Evolutionary conservation across 306 rosid genomes (phyloP).

Genomic region (Cucurbita pepo): DNA sequence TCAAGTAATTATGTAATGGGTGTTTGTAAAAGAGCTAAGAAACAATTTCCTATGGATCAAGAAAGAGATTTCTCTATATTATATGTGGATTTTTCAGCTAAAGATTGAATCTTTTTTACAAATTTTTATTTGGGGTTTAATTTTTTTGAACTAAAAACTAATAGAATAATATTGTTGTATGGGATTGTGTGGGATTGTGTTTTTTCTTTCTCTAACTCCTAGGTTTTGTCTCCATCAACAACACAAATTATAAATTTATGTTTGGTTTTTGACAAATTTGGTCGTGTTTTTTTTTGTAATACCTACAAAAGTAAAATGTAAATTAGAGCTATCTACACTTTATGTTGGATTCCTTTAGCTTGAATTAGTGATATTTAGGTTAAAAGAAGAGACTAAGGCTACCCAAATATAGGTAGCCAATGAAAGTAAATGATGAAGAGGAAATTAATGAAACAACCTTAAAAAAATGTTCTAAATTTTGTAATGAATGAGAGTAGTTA

Average conservation of each 20-base stretch:
- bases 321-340: background rate
- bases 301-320: background rate
- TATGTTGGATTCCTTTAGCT: background rate
- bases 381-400: background rate
- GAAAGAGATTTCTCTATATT: background rate
- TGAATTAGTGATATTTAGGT: background rate
- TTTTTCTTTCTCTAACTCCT: background rate
- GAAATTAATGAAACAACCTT: background rate
- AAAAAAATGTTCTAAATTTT: background rate
- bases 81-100: background rate
- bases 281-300: background rate
- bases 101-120: background rate
- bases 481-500: background rate
- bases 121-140: too few relatives aligned
- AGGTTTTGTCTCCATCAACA: conserved; percentile 1
- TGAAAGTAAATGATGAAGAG: background rate
- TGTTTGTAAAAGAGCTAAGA: too few relatives aligned
- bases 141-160: background rate
- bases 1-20: too few relatives aligned
- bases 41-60: background rate
- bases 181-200: background rate
- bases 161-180: conserved; percentile 2
- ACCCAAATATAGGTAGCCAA: background rate
- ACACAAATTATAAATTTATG: background rate
- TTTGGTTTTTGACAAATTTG: background rate